A percentile compares a stretch with the other conserved stretches of the same genome.
phyloP scores from a whole-genome alignment of 345 rosid genomes.

The Moringa oleifera region DNA sequence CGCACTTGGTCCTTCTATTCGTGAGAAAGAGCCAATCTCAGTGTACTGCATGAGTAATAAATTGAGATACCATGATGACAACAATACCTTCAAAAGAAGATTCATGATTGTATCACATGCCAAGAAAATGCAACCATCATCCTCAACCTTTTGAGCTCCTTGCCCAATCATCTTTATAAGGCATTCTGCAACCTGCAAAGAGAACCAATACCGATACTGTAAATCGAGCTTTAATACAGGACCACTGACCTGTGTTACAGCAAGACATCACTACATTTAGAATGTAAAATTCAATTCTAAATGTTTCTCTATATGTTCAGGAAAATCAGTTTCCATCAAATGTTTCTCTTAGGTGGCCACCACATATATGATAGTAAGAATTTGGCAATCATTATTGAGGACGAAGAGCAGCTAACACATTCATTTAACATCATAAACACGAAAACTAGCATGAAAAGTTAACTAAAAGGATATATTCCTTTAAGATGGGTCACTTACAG shows the following conservation, averaged over 20 bases:
- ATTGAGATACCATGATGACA: slow-evolving; percentile 5
- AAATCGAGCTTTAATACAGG: not conserved
- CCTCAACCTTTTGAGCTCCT: slow-evolving; percentile 30
- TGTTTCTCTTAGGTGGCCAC: not conserved
- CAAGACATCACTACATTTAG: too few relatives aligned
- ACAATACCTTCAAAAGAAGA: slow-evolving; percentile 72
- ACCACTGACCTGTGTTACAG: too few relatives aligned
- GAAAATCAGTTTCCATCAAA: not conserved
- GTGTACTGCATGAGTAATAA: slow-evolving; percentile 3
- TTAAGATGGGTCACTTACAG: slow-evolving; percentile 56
- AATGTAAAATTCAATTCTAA: too few relatives aligned
- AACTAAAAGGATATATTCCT: slow-evolving; percentile 10
- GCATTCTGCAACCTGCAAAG: slow-evolving; percentile 63
- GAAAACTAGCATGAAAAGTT: not conserved
- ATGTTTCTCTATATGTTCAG: too few relatives aligned
- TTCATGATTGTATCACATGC: slow-evolving; percentile 87
- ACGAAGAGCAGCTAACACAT: not conserved
- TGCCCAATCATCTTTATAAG: slow-evolving; percentile 51
- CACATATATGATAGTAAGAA: not conserved
- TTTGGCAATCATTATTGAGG: not conserved
- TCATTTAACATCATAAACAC: not conserved
- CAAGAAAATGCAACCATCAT: slow-evolving; percentile 49
- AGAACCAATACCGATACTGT: too few relatives aligned
- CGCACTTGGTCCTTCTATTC: slow-evolving; percentile 47
- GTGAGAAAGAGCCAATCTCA: slow-evolving; percentile 9